These are phyloP conservation scores for Claviceps lovelessii DNA, from an alignment of 2,329 filamentous ascomycete species.

Conservation along the genomic window DNA sequence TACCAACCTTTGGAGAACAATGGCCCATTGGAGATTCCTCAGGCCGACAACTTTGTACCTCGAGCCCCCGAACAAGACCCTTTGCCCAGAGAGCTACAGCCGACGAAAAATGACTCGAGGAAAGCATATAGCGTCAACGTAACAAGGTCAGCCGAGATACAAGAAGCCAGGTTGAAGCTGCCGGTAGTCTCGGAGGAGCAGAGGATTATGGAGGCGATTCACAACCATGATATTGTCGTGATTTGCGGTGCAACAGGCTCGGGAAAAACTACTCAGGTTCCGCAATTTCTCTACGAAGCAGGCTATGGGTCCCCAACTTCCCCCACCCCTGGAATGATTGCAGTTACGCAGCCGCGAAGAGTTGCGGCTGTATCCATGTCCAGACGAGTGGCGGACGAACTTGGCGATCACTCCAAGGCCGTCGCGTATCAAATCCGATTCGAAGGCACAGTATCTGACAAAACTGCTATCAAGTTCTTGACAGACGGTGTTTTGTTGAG, in stretches of 20 bases:
- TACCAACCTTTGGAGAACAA: constrained; percentile 34
- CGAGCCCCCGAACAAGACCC: constrained; percentile 57
- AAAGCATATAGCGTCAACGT: constrained; percentile 68
- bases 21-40: constrained; percentile 36
- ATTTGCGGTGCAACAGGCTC: constrained; percentile 92
- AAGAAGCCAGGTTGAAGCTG: constrained; percentile 62
- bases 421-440: constrained; percentile 95
- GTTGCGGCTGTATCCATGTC: constrained; percentile 97
- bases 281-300: constrained; percentile 89
- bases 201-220: constrained; percentile 92
- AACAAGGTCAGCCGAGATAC: constrained; percentile 55
- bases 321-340: constrained; percentile 81
- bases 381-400: constrained; percentile 73
- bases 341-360: constrained; percentile 83
- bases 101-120: constrained; percentile 44
- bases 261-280: constrained; percentile 94
- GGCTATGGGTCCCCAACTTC: constrained; percentile 71
- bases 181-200: constrained; percentile 93
- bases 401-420: constrained; percentile 60
- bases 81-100: constrained; percentile 49
- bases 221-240: constrained; percentile 79
- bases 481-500: constrained; percentile 91
- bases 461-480: constrained; percentile 96
- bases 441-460: constrained; percentile 63
- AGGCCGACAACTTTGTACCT: constrained; percentile 48